phyloP scores from a whole-genome alignment of 2,329 filamentous ascomycete genomes.

The Trichoderma guizhouense region DNA sequence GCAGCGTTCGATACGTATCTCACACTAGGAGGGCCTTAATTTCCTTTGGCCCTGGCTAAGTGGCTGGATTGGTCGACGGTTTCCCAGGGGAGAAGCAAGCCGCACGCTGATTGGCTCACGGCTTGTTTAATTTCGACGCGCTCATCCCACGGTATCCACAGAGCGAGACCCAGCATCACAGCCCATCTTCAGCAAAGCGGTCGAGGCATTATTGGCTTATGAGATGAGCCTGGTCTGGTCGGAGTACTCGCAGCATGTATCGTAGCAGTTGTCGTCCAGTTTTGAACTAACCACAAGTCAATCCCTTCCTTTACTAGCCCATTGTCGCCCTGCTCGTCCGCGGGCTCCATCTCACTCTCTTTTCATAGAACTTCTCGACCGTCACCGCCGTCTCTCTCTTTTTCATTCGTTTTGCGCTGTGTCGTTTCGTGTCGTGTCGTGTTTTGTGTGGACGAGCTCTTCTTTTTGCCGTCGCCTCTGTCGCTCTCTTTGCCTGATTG shows the following conservation, averaged over 20 bases:
- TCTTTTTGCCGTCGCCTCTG: background rate
- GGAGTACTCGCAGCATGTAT: background rate
- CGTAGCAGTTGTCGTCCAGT: background rate
- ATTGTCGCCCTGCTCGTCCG: constrained; percentile 6
- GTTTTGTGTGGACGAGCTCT: constrained; percentile 11
- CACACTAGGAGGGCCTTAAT: constrained; percentile 18
- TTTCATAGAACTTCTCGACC: constrained; percentile 15
- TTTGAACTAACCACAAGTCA: constrained; percentile 10
- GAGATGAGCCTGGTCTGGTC: background rate
- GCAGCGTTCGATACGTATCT: constrained; percentile 12
- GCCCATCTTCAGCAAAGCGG: constrained; percentile 15
- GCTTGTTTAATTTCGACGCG: constrained; percentile 26
- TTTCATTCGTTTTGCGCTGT: constrained; percentile 11
- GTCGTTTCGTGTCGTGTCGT: constrained; percentile 12
- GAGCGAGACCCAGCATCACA: constrained; percentile 4
- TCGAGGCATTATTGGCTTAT: constrained; percentile 14
- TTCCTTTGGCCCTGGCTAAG: constrained; percentile 15
- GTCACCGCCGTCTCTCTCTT: constrained; percentile 16
- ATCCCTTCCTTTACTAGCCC: constrained; percentile 19
- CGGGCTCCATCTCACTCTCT: constrained; percentile 14
- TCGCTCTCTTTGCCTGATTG: constrained; percentile 14
- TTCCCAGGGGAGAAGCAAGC: constrained; percentile 24
- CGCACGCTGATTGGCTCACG: constrained; percentile 27
- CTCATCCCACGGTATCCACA: constrained; percentile 17
- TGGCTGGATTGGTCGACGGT: constrained; percentile 12